Evolutionary conservation across 2,329 filamentous ascomycete genomes (phyloP).

Genomic region (Elsinoe batatas): DNA sequence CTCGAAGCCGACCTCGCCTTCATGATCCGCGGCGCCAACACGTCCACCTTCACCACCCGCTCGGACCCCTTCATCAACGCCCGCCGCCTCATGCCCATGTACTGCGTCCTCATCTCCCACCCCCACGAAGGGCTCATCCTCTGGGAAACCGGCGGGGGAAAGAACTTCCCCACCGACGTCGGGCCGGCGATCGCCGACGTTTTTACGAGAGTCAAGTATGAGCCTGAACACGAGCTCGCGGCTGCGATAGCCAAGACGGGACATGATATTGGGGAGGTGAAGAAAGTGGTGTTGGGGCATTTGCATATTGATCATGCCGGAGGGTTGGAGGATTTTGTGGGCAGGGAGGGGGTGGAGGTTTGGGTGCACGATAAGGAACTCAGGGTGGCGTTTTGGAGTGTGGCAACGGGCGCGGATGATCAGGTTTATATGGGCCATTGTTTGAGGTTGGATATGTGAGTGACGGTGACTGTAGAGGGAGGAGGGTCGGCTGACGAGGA

Average conservation of each 20-base stretch:
- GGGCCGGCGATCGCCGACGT: slow-evolving; percentile 26
- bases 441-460: slow-evolving; percentile 25
- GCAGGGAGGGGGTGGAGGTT: slow-evolving; percentile 27
- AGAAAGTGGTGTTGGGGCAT: slow-evolving; percentile 30
- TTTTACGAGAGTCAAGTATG: slow-evolving; percentile 26
- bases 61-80: slow-evolving; percentile 32
- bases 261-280: slow-evolving; percentile 27
- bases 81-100: slow-evolving; percentile 32
- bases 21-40: slow-evolving; percentile 34
- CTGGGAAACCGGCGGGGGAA: slow-evolving; percentile 38
- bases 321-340: slow-evolving; percentile 26
- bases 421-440: slow-evolving; percentile 29
- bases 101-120: slow-evolving; percentile 37
- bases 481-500: not conserved
- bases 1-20: slow-evolving; percentile 40
- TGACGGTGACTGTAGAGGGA: not conserved
- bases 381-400: slow-evolving; percentile 26
- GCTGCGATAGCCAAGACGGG: slow-evolving; percentile 28
- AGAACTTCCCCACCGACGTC: slow-evolving; percentile 32
- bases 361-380: slow-evolving; percentile 29
- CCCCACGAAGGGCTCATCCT: slow-evolving; percentile 37
- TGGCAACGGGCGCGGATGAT: slow-evolving; percentile 27
- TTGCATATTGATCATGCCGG: slow-evolving; percentile 29
- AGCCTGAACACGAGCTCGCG: slow-evolving; percentile 27
- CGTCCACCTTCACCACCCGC: slow-evolving; percentile 27